Base-by-base conservation (phyloP, 768 basidiomycete genomes). In the Zangia roseola region DNA sequence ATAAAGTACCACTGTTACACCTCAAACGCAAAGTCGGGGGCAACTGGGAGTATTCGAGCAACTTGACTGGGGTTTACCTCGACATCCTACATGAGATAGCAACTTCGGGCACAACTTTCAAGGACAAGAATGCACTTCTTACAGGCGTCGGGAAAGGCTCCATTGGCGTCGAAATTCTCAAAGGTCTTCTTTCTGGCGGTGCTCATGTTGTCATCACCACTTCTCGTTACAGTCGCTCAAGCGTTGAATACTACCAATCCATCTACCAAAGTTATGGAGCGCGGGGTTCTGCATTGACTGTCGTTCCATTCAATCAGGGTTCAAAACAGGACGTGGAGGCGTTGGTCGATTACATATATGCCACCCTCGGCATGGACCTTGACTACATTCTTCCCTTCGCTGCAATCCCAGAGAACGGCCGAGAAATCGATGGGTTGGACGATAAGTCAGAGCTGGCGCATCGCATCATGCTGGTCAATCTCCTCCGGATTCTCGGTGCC, bases 321-420 rank as follows among this genome's bases (percentile, higher is more conserved):
- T 98, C 97, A 4, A 97, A 93, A 71, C 97, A 98, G 68, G 97
- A 99, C 57, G 92, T 97, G 33, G 97, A 99, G 62, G 93, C 94
- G 5, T 83, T 99, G 43, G 85, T 99, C 58, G 95, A 98, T 71
- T 99, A 98, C 68, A 95, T 99, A 70, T 99, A 98, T 72, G 82
- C 87, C 24, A 93, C 85, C 21, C 84, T 99, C 45, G 89, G 92
- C 47, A 83, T 98, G 74, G 97, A 99, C 71, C 82, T 99, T 49
- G 97, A 99, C 71, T 99, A 98, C 70, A 91, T 99, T 61, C 82
- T 98, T 51, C 97, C 97, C 19, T 99, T 99, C 71, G 97, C 97
- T 37, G 97, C 95, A 40, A 87, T 99, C 39, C 95, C 97, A 6
- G 97, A 99, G 70, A 98, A 98, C 59, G 97, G 97, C 19, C 91